A percentile compares a stretch with the other conserved stretches of the same genome.
These are phyloP conservation scores for Lenzites betulinus DNA, from an alignment of 768 basidiomycete species.

Conservation along the genomic window DNA sequence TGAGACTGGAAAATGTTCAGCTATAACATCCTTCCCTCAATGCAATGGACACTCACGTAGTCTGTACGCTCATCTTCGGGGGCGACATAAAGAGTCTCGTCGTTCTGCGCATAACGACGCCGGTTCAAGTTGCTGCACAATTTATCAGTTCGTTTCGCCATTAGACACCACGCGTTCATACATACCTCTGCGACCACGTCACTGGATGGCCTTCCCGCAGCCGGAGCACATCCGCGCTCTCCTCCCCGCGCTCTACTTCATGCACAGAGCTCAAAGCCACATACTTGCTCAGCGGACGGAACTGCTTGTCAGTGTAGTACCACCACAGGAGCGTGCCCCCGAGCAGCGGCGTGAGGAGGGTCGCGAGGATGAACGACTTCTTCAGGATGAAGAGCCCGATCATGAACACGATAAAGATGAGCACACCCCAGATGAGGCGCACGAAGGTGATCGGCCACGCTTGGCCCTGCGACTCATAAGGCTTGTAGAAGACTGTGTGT, in stretches of 20 bases:
- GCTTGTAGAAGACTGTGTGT: constrained; percentile 90
- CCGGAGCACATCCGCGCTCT: constrained; percentile 74
- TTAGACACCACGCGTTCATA: background rate
- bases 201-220: constrained; percentile 85
- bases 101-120: constrained; percentile 88
- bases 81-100: constrained; percentile 93
- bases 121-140: constrained; percentile 72
- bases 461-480: constrained; percentile 96
- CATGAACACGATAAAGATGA: constrained; percentile 97
- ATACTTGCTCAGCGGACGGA: constrained; percentile 74
- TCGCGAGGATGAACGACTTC: constrained; percentile 58
- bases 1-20: constrained; percentile 62
- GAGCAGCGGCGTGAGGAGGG: constrained; percentile 75
- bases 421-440: constrained; percentile 87
- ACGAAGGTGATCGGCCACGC: constrained; percentile 97
- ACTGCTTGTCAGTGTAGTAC: constrained; percentile 69
- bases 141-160: background rate
- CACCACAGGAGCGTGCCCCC: constrained; percentile 76
- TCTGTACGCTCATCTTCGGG: constrained; percentile 92
- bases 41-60: constrained; percentile 53
- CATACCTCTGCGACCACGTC: constrained; percentile 84
- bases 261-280: constrained; percentile 85
- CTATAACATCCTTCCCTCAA: background rate
- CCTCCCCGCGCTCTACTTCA: constrained; percentile 90
- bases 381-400: constrained; percentile 86